Evolutionary conservation across 139 green algal genomes (phyloP).

Genomic region (Chara braunii): DNA sequence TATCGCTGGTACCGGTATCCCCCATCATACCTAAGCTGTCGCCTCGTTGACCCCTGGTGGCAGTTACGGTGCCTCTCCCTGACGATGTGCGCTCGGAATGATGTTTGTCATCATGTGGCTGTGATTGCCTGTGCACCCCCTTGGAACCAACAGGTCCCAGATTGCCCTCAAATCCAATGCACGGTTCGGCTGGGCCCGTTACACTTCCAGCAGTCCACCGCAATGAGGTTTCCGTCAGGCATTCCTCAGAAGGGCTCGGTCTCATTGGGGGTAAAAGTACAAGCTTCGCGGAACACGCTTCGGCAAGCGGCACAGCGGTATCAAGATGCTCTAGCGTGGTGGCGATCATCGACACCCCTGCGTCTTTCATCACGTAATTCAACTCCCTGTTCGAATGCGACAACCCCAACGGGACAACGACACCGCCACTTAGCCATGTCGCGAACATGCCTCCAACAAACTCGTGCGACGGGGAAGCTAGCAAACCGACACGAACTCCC

Average conservation of each 20-base stretch:
- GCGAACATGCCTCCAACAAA: slow-evolving; percentile 65
- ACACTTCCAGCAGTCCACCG: neutral
- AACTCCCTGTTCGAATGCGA: slow-evolving; percentile 67
- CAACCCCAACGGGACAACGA: slow-evolving; percentile 72
- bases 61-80: neutral
- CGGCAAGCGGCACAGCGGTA: too few species aligned
- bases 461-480: slow-evolving; percentile 48
- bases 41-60: neutral
- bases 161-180: neutral
- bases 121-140: neutral
- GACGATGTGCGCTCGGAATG: neutral
- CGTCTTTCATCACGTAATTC: slow-evolving; percentile 70
- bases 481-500: slow-evolving; percentile 50
- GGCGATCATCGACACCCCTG: slow-evolving; percentile 42
- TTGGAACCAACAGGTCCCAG: neutral
- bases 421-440: slow-evolving; percentile 65
- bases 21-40: too few species aligned
- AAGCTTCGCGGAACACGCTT: neutral
- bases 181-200: neutral
- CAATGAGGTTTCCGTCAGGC: neutral
- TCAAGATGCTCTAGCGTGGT: neutral
- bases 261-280: neutral
- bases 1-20: neutral
- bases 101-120: neutral
- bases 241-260: neutral